These are phyloP conservation scores for Ochromonas danica DNA, from an alignment of 108 stramenopile genomes.

Conservation along the genomic window DNA sequence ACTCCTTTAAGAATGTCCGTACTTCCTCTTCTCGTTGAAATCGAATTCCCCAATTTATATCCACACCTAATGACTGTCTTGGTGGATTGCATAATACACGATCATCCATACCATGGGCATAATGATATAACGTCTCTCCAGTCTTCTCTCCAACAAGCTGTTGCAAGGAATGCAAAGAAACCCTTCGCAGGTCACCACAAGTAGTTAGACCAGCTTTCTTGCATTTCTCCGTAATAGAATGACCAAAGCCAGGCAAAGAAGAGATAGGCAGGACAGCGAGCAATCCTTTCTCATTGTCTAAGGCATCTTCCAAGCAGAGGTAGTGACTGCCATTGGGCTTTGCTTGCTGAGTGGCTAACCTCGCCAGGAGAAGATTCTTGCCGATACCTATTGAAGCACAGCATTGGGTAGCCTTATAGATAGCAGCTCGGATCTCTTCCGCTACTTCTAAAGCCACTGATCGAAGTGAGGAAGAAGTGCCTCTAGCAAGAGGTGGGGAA, in stretches of 20 bases:
- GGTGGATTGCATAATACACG: constrained; percentile 66
- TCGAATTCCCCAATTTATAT: constrained; percentile 85
- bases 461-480: too few species aligned
- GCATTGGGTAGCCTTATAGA: constrained; percentile 72
- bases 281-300: constrained; percentile 40
- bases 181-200: constrained; percentile 76
- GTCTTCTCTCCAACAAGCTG: constrained; percentile 65
- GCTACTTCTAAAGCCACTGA: constrained; percentile 28
- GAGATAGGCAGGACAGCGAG: constrained; percentile 55
- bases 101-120: constrained; percentile 75
- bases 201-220: constrained; percentile 54
- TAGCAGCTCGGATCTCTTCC: constrained; percentile 64
- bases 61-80: constrained; percentile 86
- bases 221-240: constrained; percentile 66
- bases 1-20: constrained; percentile 70
- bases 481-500: constrained; percentile 44
- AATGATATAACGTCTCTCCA: constrained; percentile 68
- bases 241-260: constrained; percentile 83
- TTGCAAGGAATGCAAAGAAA: constrained; percentile 61
- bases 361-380: constrained; percentile 77
- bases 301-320: constrained; percentile 53
- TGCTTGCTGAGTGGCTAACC: constrained; percentile 78
- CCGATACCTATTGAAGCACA: constrained; percentile 81
- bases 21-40: constrained; percentile 76
- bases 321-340: constrained; percentile 77